Evolutionary conservation across 2,329 filamentous ascomycete species (phyloP).

Genomic region (Colletotrichum magnum): DNA sequence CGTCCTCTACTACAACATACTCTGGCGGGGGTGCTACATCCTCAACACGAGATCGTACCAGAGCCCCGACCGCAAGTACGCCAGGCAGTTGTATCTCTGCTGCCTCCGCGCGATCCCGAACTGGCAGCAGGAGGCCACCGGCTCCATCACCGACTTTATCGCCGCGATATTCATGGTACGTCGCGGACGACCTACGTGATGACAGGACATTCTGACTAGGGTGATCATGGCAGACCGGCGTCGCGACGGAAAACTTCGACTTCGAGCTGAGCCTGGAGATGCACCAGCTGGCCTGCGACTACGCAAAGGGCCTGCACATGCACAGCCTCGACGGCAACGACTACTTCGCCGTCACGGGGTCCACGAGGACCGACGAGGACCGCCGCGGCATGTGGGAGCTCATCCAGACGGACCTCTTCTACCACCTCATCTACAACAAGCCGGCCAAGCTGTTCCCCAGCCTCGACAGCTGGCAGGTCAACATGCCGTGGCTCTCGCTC

Average conservation of each 20-base stretch:
- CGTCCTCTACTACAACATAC: constrained; percentile 50
- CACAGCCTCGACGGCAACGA: constrained; percentile 49
- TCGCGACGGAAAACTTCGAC: constrained; percentile 50
- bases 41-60: constrained; percentile 16
- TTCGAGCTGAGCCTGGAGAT: constrained; percentile 49
- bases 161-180: constrained; percentile 49
- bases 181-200: neutral
- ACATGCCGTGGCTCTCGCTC: constrained; percentile 49
- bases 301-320: constrained; percentile 48
- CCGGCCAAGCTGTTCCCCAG: constrained; percentile 46
- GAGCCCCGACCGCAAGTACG: constrained; percentile 41
- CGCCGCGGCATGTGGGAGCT: constrained; percentile 51
- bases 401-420: constrained; percentile 51
- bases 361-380: constrained; percentile 42
- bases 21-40: constrained; percentile 48
- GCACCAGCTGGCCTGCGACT: constrained; percentile 49
- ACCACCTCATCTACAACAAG: constrained; percentile 49
- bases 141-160: constrained; percentile 48
- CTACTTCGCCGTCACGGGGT: constrained; percentile 21
- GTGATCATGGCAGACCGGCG: constrained; percentile 42
- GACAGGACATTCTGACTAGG: neutral
- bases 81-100: constrained; percentile 47
- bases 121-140: constrained; percentile 50
- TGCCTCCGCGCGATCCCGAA: constrained; percentile 48
- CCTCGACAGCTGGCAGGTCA: constrained; percentile 49